Percentiles rank a stretch among this genome's conserved stretches.
phyloP scores from a whole-genome alignment of 164 flowering plant genomes.

The Malania oleifera region DNA sequence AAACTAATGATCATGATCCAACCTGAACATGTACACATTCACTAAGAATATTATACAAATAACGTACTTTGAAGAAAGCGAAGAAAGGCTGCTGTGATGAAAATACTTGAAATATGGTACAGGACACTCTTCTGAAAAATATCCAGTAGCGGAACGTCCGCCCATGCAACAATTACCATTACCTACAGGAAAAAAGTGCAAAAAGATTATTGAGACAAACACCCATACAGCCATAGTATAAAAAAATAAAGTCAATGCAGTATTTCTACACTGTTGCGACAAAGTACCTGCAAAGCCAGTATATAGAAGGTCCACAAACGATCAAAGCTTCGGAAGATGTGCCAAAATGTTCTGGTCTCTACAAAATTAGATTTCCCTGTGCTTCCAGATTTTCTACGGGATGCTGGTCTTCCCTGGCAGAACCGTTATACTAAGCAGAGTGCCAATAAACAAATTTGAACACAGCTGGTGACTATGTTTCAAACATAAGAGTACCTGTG shows the following conservation, averaged over 20 bases:
- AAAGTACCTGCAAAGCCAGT: conserved; percentile 74
- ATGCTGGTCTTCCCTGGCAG: conserved; percentile 47
- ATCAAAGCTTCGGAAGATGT: conserved; percentile 90
- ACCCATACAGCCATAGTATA: too few species aligned
- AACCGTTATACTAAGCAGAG: neutral
- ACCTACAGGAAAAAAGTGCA: conserved; percentile 40
- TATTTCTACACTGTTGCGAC: neutral
- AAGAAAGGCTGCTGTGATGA: conserved; percentile 75
- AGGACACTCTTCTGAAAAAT: conserved; percentile 48
- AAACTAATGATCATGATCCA: neutral
- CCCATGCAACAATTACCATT: conserved; percentile 76
- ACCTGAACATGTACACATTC: neutral
- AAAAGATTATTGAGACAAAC: neutral
- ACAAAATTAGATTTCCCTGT: conserved; percentile 83
- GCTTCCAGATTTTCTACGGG: conserved; percentile 42
- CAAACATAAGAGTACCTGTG: conserved; percentile 31
- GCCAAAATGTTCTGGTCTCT: conserved; percentile 92
- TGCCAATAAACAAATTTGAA: neutral
- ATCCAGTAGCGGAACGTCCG: conserved; percentile 36
- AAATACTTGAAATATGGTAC: conserved; percentile 55
- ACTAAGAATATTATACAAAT: conserved; percentile 35
- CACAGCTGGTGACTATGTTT: neutral
- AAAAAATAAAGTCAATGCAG: neutral
- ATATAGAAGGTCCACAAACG: conserved; percentile 90
- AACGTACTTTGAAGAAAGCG: conserved; percentile 79